Conservation (phyloP, 2,329 filamentous ascomycete species). For the Dryadomyces quercus-mongolicae region DNA sequence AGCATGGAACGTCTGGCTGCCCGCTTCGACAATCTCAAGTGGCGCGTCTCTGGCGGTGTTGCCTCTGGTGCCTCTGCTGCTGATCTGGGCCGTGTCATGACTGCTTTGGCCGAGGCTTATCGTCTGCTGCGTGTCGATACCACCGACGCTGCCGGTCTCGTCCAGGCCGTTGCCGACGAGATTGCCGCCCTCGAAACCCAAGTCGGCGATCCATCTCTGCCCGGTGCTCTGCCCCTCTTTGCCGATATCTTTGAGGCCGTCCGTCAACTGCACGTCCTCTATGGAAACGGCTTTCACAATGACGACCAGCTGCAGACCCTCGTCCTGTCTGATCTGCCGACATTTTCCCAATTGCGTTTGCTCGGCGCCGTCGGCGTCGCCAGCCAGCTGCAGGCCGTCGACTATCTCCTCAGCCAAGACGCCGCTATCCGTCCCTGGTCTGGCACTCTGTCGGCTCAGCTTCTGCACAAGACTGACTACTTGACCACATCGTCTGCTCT, state of each 20-base stretch:
- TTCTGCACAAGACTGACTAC: slow-evolving; percentile 43
- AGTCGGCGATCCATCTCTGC: slow-evolving; percentile 26
- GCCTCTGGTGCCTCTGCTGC: slow-evolving; percentile 35
- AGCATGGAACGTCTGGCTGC: slow-evolving; percentile 43
- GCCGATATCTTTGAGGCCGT: slow-evolving; percentile 43
- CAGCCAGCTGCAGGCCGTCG: slow-evolving; percentile 32
- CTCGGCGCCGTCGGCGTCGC: slow-evolving; percentile 24
- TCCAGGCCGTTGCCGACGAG: slow-evolving; percentile 36
- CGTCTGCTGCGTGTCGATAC: slow-evolving; percentile 36
- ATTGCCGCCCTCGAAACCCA: slow-evolving; percentile 37
- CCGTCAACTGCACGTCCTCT: slow-evolving; percentile 37
- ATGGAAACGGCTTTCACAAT: slow-evolving; percentile 13
- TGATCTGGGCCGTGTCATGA: slow-evolving; percentile 40
- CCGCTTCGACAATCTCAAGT: slow-evolving; percentile 49
- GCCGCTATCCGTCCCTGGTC: slow-evolving; percentile 30
- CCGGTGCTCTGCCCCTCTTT: slow-evolving; percentile 44
- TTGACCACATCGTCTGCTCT: slow-evolving; percentile 41
- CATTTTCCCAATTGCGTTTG: slow-evolving; percentile 30
- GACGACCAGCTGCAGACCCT: slow-evolving; percentile 12
- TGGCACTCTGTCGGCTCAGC: slow-evolving; percentile 32
- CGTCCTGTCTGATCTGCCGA: slow-evolving; percentile 35
- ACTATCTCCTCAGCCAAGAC: slow-evolving; percentile 27
- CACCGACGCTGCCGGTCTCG: slow-evolving; percentile 30
- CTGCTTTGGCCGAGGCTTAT: slow-evolving; percentile 44
- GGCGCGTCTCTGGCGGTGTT: slow-evolving; percentile 29